phyloP scores from a whole-genome alignment of 768 basidiomycete species.

The Auriscalpium microsporum region DNA sequence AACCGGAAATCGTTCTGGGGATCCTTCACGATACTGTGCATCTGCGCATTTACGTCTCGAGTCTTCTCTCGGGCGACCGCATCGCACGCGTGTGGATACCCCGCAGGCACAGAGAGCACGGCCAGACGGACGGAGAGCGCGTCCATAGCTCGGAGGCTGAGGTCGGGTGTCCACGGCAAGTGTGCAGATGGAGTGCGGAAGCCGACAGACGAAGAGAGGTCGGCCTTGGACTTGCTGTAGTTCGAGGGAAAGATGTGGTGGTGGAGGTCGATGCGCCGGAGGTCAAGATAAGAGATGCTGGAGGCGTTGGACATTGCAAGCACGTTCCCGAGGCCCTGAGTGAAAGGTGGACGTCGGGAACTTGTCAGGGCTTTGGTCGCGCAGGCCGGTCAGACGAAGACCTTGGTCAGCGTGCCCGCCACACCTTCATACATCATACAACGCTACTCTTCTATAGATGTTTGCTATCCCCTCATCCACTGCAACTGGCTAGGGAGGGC shows the following conservation, averaged over 20 bases:
- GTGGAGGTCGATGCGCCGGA: conserved; percentile 51
- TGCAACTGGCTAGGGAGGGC: conserved; percentile 2
- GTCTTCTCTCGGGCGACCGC: conserved; percentile 32
- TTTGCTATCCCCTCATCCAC: too few species aligned
- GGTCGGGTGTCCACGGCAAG: conserved; percentile 54
- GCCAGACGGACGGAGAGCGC: conserved; percentile 45
- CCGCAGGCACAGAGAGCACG: conserved; percentile 60
- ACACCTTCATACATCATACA: too few species aligned
- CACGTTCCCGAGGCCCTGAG: too few species aligned
- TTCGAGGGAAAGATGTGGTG: conserved; percentile 62
- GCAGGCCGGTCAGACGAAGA: too few species aligned
- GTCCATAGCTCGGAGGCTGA: conserved; percentile 60
- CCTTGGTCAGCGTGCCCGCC: too few species aligned
- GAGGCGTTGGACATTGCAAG: too few species aligned
- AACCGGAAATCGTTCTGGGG: conserved; percentile 44
- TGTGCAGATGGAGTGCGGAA: conserved; percentile 58
- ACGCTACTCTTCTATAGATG: too few species aligned
- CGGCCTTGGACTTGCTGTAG: conserved; percentile 29
- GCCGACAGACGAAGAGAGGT: conserved; percentile 38
- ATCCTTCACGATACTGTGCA: conserved; percentile 35
- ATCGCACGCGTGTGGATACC: conserved; percentile 30
- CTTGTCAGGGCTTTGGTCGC: too few species aligned
- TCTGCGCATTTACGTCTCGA: conserved; percentile 39
- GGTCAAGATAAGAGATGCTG: not conserved
- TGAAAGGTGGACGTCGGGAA: too few species aligned